phyloP scores from a whole-genome alignment of 2,329 filamentous ascomycete species.

The Lecanicillium sp. region DNA sequence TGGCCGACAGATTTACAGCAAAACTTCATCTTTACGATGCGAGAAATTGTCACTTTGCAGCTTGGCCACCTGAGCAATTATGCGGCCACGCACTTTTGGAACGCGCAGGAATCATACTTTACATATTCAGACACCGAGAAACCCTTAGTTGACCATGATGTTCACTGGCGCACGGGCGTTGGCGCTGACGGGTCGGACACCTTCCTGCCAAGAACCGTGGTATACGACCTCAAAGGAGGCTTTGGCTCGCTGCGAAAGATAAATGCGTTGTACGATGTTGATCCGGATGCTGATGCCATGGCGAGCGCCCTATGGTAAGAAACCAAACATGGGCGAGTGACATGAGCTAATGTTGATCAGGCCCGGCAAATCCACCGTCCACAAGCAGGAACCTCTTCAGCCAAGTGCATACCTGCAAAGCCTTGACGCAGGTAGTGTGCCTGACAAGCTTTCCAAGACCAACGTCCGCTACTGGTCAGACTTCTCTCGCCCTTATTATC shows the following conservation, averaged over 20 bases:
- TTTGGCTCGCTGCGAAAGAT: constrained; percentile 85
- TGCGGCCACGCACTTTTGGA: constrained; percentile 95
- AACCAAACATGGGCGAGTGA: background rate
- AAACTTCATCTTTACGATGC: constrained; percentile 53
- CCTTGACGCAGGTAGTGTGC: constrained; percentile 65
- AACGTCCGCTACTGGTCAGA: constrained; percentile 95
- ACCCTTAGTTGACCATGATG: constrained; percentile 42
- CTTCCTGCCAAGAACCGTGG: constrained; percentile 81
- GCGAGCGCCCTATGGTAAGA: constrained; percentile 30
- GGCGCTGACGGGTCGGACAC: constrained; percentile 83
- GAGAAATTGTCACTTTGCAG: constrained; percentile 91
- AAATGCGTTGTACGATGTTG: constrained; percentile 75
- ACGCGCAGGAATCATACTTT: constrained; percentile 94
- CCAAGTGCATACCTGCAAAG: constrained; percentile 72
- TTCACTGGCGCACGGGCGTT: constrained; percentile 82
- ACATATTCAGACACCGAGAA: constrained; percentile 60
- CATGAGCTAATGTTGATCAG: constrained; percentile 31
- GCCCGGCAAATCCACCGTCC: constrained; percentile 61
- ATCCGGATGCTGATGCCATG: constrained; percentile 28
- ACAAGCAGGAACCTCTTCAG: constrained; percentile 61
- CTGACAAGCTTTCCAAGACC: constrained; percentile 59
- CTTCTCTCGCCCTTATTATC: constrained; percentile 87
- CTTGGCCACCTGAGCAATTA: constrained; percentile 92
- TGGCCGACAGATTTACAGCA: no score
- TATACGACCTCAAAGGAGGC: constrained; percentile 91